These are phyloP conservation scores for Coemansia sp. DNA, from an alignment of 192 early-diverging fungal genomes.

Conservation along the genomic window DNA sequence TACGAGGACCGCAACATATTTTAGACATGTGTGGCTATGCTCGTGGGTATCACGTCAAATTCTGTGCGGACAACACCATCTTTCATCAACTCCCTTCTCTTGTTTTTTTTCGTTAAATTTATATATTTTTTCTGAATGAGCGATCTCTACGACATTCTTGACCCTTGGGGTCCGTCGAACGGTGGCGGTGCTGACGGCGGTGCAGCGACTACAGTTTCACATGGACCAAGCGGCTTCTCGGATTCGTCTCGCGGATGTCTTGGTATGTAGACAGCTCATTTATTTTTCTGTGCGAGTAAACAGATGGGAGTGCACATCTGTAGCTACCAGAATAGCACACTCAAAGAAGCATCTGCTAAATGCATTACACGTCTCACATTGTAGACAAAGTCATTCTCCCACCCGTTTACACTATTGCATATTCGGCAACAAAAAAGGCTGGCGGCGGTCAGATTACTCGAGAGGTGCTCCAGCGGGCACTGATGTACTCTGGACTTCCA, in stretches of 20 bases:
- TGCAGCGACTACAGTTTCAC: constrained; percentile 1
- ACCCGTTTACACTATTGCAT: constrained; percentile 39
- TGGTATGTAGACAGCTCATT: constrained; percentile 21
- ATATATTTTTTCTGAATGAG: constrained; percentile 32
- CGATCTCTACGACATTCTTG: constrained; percentile 53
- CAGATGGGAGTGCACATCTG: neutral
- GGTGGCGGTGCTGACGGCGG: constrained; percentile 3
- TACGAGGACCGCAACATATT: constrained; percentile 45
- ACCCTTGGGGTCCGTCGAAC: constrained; percentile 47
- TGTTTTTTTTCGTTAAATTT: constrained; percentile 2
- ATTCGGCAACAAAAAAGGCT: constrained; percentile 33
- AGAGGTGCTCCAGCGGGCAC: constrained; percentile 29
- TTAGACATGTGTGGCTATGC: constrained; percentile 13
- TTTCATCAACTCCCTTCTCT: neutral
- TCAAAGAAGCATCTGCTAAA: constrained; percentile 3
- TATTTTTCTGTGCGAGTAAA: neutral
- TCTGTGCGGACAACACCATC: neutral
- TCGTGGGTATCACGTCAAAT: neutral
- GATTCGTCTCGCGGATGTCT: constrained; percentile 29
- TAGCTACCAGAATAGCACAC: too few relatives aligned
- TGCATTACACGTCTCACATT: neutral
- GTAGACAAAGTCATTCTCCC: constrained; percentile 49
- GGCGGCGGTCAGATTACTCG: constrained; percentile 46
- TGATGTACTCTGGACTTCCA: constrained; percentile 34
- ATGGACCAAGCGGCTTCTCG: neutral